Base-by-base conservation (phyloP, 495 filamentous ascomycete species). In the Gamarada debralockiae region DNA sequence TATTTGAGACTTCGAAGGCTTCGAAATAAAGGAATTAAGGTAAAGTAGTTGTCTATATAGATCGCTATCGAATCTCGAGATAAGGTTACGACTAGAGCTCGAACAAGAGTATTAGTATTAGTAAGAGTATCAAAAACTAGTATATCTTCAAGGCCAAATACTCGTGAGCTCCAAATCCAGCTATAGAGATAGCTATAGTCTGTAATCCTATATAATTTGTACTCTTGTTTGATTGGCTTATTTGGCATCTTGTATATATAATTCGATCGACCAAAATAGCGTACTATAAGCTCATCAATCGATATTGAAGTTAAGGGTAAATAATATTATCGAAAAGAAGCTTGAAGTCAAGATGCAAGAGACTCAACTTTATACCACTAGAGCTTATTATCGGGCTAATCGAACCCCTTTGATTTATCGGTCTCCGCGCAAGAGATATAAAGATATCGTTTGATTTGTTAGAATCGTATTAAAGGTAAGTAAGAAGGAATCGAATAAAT, bases 201-300 rank as follows among this genome's bases (percentile, higher is more conserved):
- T 23, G 22, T 20, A 50, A 56, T 42, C 14, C 39, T 22, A 33
- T 36, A 49, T 13, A 50, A 39, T 10, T 53, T 60, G 20, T 53
- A 37, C 33, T 1, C 38, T 22, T 55, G 48, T 4, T 56, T 15
- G 45, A 48, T 57, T 2, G 50, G 46, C 13, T 51, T 56, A 44
- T 41, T 47, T 6, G 33, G 56, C 41, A 55, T 58, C 25, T 47
- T 58, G 18, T 58, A 58, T 0, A 44, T 50, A 18, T 46, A 50
- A 0, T 20, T 13, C 0, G 46, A 55, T 2, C 33, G 34, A 20
- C 43, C 50, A 18, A 52, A 45, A 20, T 3, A 3, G 1, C 24
- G 21, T 31, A 45, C 3, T 36, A 48, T 33, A n/a, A n/a, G n/a
- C n/a, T n/a, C n/a, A n/a, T n/a, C n/a, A n/a, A n/a, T n/a, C n/a